Evolutionary conservation across 1,284 basidiomycete species (phyloP), one percentile per base, ranked within the genome.

Genomic region (Xerocomus minutiporus): DNA sequence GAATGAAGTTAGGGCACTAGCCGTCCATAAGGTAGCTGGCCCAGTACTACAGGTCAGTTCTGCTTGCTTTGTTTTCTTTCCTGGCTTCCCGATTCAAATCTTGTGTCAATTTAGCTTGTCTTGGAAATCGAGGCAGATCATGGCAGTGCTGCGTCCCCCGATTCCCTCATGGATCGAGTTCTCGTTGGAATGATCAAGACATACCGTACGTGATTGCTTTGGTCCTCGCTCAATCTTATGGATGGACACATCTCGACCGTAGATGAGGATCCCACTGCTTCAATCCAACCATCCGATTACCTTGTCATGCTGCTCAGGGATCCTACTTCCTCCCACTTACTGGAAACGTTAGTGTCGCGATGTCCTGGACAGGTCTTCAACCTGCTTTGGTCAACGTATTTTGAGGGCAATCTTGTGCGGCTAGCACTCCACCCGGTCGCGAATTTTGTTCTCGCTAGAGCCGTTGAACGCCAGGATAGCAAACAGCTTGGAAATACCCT

Each of bases 371-470:
- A 68, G n/a, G 76, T 84, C 4, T 94, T 93, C 65, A 65, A 73
- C 31, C 63, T 76, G 0, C 63, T 97, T 5, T 97, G 93, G 93
- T 64, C 70, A 5, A 78, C 79, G 0, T 95, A 96, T 70, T 88
- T 97, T 64, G 68, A 73, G 44, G 79, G 82, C 23, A 90, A 86
- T 59, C 72, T 95, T 39, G 71, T 78, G 6, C 82, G 86, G 56
- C 74, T 96, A 26, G 83, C 88, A 5, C 73, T 78, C 11, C 94
- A 97, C 69, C 92, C 93, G 1, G 89, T 93, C 3, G 91, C 90
- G 23, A 97, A 97, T 66, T 97, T 93, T 62, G 92, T 96, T 15
- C 77, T 93, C 6, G 88, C 92, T 0, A 88, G 84, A 63, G 88
- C 85, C 0, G 59, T 95, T 13, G 79, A 81, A 47, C 75, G 89